Base-by-base conservation (phyloP, 2,329 filamentous ascomycete species). In the Epichloe sylvatica region DNA sequence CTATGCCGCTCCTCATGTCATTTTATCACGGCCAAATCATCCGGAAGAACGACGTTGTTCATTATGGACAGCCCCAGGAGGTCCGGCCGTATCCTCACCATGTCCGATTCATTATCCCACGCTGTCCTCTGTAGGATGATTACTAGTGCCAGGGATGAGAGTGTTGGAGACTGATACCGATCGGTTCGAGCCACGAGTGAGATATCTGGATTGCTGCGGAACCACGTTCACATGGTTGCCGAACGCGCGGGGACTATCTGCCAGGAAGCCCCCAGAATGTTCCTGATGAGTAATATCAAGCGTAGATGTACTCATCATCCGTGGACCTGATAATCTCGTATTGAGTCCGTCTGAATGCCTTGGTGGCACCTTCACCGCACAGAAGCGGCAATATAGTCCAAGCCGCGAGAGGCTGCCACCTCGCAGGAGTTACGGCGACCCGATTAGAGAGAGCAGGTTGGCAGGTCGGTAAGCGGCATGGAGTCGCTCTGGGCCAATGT, bases 341-440 rank as follows among this genome's bases (percentile, higher is more conserved):
- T 42, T 42, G 39, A 12, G 62, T 45, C 7, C 60, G 46, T 36
- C 55, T 59, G 50, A 62, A 61, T 1, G 60, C 59, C 21, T 62
- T 60, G 21, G 30, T 47, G 25, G 52, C 55, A 0, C 62, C 63
- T 44, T 66, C 62, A 3, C 62, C 62, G 13, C 64, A 65, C 0
- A 66, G 54, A 6, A 66, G 49, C 4, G 63, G 59, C 59, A n/a
- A n/a, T 37, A n/a, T 37, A 37, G 13, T 8, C n/a, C 35, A 37
- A 11, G n/a, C 46, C 48, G 13, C 52, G 42, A 4, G 37, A 41
- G 3, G 11, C 30, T 11, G 54, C 53, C n/a, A 51, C 17, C 5
- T 17, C 50, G 45, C 55, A 56, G 34, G 25, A 30, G 25, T 9
- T 9, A 30, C 25, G 12, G 35, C 35, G 35, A n/a, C 35, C 35